Percentiles rank a stretch among this genome's conserved stretches.
Conservation (phyloP, 2,329 filamentous ascomycete species). For the Xylaria digitata region DNA sequence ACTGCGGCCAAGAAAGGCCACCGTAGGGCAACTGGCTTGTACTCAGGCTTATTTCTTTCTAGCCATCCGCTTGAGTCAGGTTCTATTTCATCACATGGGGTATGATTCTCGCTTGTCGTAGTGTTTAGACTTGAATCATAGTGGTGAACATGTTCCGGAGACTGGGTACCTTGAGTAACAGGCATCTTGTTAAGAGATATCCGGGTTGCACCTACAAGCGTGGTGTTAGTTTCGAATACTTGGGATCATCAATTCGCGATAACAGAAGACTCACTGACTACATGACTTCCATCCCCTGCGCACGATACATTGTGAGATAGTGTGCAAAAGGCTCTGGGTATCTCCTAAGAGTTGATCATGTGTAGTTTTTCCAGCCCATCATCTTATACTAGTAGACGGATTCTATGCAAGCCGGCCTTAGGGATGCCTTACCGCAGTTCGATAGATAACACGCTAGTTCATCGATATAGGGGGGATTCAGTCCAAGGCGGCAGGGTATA, state of each 20-base stretch:
- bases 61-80: not conserved
- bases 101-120: constrained; percentile 1
- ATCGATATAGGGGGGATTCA: not conserved
- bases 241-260: not conserved
- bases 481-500: not conserved
- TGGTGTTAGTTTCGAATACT: not conserved
- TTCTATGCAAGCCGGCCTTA: not conserved
- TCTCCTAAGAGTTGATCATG: not conserved
- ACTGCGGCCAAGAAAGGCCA: constrained; percentile 5
- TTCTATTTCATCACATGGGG: not conserved
- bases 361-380: not conserved
- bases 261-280: not conserved
- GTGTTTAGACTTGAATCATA: not conserved
- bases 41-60: constrained; percentile 17
- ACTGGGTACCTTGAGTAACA: not conserved
- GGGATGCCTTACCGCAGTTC: not conserved
- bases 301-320: not conserved
- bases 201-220: not conserved
- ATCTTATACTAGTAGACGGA: not conserved
- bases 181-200: not conserved
- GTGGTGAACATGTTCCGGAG: not conserved
- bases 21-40: constrained; percentile 1
- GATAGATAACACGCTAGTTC: not conserved
- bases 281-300: not conserved
- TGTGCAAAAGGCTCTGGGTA: not conserved